phyloP scores from a whole-genome alignment of 1,139 yeast species.

The Ogataea hybrid region DNA sequence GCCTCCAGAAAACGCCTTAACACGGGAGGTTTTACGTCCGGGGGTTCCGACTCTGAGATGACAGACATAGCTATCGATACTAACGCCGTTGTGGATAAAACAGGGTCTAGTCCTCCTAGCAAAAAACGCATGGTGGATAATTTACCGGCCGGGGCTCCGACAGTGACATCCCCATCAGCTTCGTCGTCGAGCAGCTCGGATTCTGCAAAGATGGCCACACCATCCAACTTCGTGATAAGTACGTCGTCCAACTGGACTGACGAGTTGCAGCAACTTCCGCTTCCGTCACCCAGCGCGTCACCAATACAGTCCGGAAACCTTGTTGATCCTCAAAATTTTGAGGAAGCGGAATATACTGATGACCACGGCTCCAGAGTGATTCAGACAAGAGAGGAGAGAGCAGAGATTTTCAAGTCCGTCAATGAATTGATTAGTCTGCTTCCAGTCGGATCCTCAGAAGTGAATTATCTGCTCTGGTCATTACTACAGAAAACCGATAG shows the following conservation, averaged over 20 bases:
- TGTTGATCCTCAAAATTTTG: constrained; percentile 20
- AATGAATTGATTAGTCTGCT: constrained; percentile 38
- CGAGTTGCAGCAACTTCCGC: constrained; percentile 38
- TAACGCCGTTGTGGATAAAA: constrained; percentile 10
- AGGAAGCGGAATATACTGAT: not conserved
- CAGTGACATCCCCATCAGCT: constrained; percentile 10
- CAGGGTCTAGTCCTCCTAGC: constrained; percentile 20
- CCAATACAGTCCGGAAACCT: constrained; percentile 46
- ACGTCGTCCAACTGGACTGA: constrained; percentile 14
- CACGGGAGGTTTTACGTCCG: constrained; percentile 11
- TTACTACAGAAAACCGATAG: constrained; percentile 67
- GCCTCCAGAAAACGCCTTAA: constrained; percentile 19
- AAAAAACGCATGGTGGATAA: constrained; percentile 21
- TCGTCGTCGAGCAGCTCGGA: constrained; percentile 13
- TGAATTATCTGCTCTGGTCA: constrained; percentile 53
- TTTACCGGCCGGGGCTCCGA: constrained; percentile 7
- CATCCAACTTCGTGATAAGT: constrained; percentile 10
- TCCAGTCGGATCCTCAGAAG: constrained; percentile 36
- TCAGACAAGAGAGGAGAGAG: constrained; percentile 20
- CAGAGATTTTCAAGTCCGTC: constrained; percentile 40
- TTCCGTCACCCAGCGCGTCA: constrained; percentile 71
- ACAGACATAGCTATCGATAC: constrained; percentile 15
- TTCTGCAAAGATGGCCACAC: constrained; percentile 13
- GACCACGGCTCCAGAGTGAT: constrained; percentile 13
- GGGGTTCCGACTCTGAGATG: constrained; percentile 17